Base-by-base conservation (phyloP, 2,329 filamentous ascomycete species). In the Huntiella moniliformis region DNA sequence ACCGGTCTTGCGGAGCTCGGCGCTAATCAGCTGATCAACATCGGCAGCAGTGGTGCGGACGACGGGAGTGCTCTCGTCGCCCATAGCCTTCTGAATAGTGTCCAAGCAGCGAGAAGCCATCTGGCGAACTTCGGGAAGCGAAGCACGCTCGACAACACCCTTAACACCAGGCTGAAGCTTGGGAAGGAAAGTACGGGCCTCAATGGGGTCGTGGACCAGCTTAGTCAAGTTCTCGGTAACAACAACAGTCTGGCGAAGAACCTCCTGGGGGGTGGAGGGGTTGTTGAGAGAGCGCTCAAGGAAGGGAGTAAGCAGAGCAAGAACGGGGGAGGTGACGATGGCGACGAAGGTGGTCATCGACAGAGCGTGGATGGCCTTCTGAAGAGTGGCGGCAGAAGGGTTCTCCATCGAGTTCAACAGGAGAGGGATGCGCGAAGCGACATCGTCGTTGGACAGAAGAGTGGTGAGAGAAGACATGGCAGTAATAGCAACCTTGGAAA, bases 321-420 rank as follows among this genome's bases (percentile, higher is more conserved):
- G 75, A 4, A 96, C 88, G 7, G 91, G 91, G 6, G 88, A 95
- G 10, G 86, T 95, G 55, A 98, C 91, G 52, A 93, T 73, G 47
- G 91, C 87, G 45, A 98, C 91, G 55, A 98, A 98, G n/a, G 91
- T 98, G 8, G 91, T 98, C 66, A 93, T 85, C 3, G 87, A 95
- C 39, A 98, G 71, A 39, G 87, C 91, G 58, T 95, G 91, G 53
- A 98, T 96, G 31, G 91, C 87, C 68, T 95, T 95, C 60, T 94
- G 84, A 47, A 92, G 72, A 22, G 81, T 85, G 61, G 92, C 77
- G 11, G 82, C 70, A 8, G 85, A 94, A 4, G 91, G 91, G 56
- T 95, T 79, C 61, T 95, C 84, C 79, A 98, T 95, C 42, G 85
- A 83, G 60, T 92, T 85, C 62, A 98, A 79, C 42, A 98, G 73